Conservation (phyloP, 768 basidiomycete species). For the Hygrocybe coccinea region DNA sequence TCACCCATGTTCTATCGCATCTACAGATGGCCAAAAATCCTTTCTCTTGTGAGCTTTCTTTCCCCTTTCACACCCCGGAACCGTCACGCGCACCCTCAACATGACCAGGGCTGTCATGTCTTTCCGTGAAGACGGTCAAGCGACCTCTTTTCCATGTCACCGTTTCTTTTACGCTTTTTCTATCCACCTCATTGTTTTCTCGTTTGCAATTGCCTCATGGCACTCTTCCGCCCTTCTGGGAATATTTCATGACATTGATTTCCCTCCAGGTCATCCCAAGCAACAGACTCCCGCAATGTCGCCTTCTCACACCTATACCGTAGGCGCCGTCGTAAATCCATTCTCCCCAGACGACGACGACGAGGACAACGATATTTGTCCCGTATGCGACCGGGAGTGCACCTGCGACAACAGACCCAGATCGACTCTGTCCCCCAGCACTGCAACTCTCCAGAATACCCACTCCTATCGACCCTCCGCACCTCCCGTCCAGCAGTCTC, state of each 20-base stretch:
- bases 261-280: conserved; percentile 32
- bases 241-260: conserved; percentile 5
- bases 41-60: conserved; percentile 30
- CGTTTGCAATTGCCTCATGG: not conserved
- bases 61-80: conserved; percentile 13
- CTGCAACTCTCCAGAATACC: conserved; percentile 37
- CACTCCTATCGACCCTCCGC: conserved; percentile 35
- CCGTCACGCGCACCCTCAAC: conserved; percentile 4
- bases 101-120: conserved; percentile 5
- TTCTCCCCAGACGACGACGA: conserved; percentile 55
- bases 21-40: conserved; percentile 41
- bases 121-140: conserved; percentile 3
- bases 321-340: conserved; percentile 41
- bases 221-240: conserved; percentile 2
- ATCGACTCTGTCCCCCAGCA: conserved; percentile 23
- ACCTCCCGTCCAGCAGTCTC: conserved; percentile 33
- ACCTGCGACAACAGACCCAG: conserved; percentile 58
- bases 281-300: conserved; percentile 60
- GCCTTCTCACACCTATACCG: conserved; percentile 65
- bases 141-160: conserved; percentile 7
- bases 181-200: conserved; percentile 9
- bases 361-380: conserved; percentile 84
- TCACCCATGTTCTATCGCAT: conserved; percentile 41
- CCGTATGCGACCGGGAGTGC: conserved; percentile 87
- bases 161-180: conserved; percentile 9